Conservation (phyloP, 2,329 filamentous ascomycete species). For the Canariomyces notabilis region DNA sequence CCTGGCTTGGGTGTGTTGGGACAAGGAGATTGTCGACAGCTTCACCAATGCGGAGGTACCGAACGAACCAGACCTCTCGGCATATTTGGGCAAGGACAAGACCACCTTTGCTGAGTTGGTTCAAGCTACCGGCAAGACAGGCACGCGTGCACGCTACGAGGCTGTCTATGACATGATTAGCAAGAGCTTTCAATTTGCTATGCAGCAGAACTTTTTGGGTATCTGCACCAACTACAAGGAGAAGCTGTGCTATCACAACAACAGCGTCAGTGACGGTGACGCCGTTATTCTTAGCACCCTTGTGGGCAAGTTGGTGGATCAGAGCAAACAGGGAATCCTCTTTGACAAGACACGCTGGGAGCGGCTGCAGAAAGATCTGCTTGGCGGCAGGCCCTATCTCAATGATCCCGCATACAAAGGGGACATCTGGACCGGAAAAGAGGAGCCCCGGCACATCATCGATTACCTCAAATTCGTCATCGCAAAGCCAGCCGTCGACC, state of each 20-base stretch:
- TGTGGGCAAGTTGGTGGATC: conserved; percentile 52
- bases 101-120: conserved; percentile 43
- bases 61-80: conserved; percentile 39
- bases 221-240: conserved; percentile 61
- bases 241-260: conserved; percentile 54
- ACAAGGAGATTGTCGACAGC: conserved; percentile 57
- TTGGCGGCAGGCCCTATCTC: conserved; percentile 20
- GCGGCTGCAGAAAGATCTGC: conserved; percentile 30
- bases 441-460: conserved; percentile 46
- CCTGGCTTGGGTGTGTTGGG: conserved; percentile 73
- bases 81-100: conserved; percentile 45
- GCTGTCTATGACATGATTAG: conserved; percentile 45
- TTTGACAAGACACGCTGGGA: conserved; percentile 43
- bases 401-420: conserved; percentile 43
- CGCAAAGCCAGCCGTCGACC: conserved; percentile 39
- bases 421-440: conserved; percentile 26
- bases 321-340: conserved; percentile 49
- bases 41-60: conserved; percentile 59
- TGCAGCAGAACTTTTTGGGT: conserved; percentile 55
- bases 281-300: conserved; percentile 48
- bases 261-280: conserved; percentile 40
- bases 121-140: conserved; percentile 9
- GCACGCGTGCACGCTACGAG: background rate
- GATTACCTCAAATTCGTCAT: conserved; percentile 57
- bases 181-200: conserved; percentile 53